These are phyloP conservation scores for Ascochyta lentis DNA, from an alignment of 2,329 filamentous ascomycete genomes.

Conservation along the genomic window DNA sequence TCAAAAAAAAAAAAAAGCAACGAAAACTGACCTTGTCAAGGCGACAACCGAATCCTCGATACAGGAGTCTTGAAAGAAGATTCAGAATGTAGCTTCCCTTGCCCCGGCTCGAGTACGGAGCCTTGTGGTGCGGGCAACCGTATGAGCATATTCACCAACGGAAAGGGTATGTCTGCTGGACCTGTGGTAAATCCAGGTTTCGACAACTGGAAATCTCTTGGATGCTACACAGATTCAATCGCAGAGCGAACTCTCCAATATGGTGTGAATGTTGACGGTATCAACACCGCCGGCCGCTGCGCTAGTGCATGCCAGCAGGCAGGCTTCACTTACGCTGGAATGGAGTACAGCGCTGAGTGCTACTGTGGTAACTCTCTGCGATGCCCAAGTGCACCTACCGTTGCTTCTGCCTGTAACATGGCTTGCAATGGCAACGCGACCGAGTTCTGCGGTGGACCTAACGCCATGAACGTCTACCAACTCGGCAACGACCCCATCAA, in stretches of 20 bases:
- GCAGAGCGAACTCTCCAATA: neutral
- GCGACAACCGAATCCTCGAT: neutral
- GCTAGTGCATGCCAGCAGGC: neutral
- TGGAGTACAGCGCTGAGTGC: neutral
- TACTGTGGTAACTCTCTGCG: neutral
- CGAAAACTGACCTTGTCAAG: neutral
- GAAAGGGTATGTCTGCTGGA: neutral
- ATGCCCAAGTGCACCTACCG: neutral
- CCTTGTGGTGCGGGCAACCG: neutral
- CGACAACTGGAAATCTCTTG: slow-evolving; percentile 4
- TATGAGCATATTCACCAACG: slow-evolving; percentile 4
- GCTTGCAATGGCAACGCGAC: neutral
- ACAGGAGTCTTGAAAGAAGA: neutral
- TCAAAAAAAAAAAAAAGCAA: neutral
- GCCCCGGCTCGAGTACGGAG: neutral
- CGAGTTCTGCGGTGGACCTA: neutral
- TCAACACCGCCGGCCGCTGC: neutral
- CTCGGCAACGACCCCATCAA: neutral
- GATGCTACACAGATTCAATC: neutral
- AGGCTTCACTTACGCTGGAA: neutral
- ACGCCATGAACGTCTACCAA: slow-evolving; percentile 3
- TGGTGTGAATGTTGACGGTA: neutral
- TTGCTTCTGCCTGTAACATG: slow-evolving; percentile 6
- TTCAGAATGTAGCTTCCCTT: neutral
- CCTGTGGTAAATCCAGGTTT: slow-evolving; percentile 1